Base-by-base conservation (phyloP, 768 basidiomycete genomes). In the Chalciporus pseudorubinellus region DNA sequence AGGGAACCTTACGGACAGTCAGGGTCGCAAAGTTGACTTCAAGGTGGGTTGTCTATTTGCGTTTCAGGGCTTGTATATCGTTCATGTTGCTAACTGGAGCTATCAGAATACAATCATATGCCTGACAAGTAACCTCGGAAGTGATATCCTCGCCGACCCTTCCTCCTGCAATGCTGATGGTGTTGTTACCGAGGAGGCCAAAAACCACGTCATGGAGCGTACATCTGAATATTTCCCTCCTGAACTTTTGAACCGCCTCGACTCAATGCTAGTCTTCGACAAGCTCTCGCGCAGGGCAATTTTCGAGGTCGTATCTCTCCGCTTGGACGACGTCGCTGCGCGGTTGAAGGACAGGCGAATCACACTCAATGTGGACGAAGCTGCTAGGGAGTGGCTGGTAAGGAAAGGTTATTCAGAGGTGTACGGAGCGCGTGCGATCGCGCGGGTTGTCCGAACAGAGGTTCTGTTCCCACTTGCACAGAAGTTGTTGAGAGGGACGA, bases 11-110 rank as follows among this genome's bases (percentile, higher is more conserved):
- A 95, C 93, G 0, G 93, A 97, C 64, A 92, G 89, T 55, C 92
- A 94, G 65, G 93, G 93, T 10, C 82, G 91, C 48, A 90, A 92
- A 64, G 87, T 95, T 3, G 92, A 93, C 66, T 95, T 95, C 74
- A 92, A 87, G 76, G 86, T 83, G 51, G 2, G 48, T 50, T 31
- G 40, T n/a, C 14, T 31, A 2, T 22, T 26, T 16, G 18, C 12
- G 14, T 3, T 44, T 31, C 21, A 24, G 3, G 26, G 26, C 9
- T 9, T 7, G 9, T 26, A 26, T 24, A 21, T 36, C 4, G 26
- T 33, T 12, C 0, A 12, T 24, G 43, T n/a, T 33, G 11, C 42
- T 59, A 26, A 63, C 20, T 2, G 6, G 13, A 46, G 8, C 5
- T 4, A n/a, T 26, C 22, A 85, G 83, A 97, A 95, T 68, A 94